Base-by-base conservation (phyloP, 108 stramenopile genomes). In the Aurantiochytrium sp. region DNA sequence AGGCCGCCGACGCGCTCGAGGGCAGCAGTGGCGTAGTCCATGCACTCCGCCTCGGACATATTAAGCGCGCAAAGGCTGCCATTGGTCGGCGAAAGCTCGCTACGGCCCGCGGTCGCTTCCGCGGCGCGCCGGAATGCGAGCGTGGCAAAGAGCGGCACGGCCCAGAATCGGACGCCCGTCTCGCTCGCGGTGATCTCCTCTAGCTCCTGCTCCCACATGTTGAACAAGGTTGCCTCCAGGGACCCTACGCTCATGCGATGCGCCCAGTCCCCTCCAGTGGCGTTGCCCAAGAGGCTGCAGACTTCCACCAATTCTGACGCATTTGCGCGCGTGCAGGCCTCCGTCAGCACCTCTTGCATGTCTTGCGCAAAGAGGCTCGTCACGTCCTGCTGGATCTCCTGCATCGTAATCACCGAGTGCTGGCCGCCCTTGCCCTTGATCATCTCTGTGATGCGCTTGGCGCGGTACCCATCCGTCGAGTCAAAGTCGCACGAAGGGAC, bases 361-460 rank as follows among this genome's bases (percentile, higher is more conserved):
- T 88, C 88, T 37, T 4, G n/a, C 4, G 86, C 88, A 10, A 37
- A 12, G 36, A 87, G 27, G 21, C 86, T 81, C 4, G 8, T 27
- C 86, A 39, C 87, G 37, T 88, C 88, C 10, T n/a, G 36, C 73
- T 88, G 88, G 30, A 85, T 54, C 19, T 3, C 36, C 42, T 17
- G 37, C 73, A 88, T 88, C 42, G 4, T 37, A 4, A 4, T 32
- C 15, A 30, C 24, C 1, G 69, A 27, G 4, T 87, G 69, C 4
- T 85, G 87, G 48, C 54, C 39, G 3, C 6, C 15, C 0, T 4
- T 4, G 12, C 4, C 21, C 6, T 15, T 6, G 32, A 88, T 27
- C n/a, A 88, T 27, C 24, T 88, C 53, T 6, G 88, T 54, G 54
- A 88, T 88, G 12, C 88, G 52, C 41, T 73, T 55, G 21, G 88